phyloP scores from a whole-genome alignment of 305 asterid species.

The Rubia balearica region DNA sequence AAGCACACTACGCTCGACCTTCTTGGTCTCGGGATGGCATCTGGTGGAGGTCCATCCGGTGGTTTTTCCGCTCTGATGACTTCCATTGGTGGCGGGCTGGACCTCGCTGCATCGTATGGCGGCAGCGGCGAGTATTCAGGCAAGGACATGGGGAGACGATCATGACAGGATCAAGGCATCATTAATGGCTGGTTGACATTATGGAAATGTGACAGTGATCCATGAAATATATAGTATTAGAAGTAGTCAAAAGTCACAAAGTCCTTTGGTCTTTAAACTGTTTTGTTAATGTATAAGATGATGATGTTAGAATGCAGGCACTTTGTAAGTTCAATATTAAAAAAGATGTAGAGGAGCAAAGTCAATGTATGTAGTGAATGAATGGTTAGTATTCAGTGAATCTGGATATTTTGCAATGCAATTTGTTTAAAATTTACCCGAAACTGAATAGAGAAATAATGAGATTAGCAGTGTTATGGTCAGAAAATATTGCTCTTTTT shows the following conservation, averaged over 20 bases:
- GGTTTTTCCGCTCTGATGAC: conserved; percentile 66
- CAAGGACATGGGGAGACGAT: conserved; percentile 40
- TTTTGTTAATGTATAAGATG: conserved; percentile 6
- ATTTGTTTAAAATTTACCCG: neutral
- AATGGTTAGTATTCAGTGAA: conserved; percentile 1
- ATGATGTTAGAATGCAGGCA: conserved; percentile 15
- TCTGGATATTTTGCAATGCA: conserved; percentile 4
- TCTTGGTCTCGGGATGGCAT: conserved; percentile 94
- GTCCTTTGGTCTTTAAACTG: conserved; percentile 2
- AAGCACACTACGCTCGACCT: conserved; percentile 85
- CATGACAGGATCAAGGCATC: conserved; percentile 15
- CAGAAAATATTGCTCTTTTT: neutral
- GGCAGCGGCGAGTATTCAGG: conserved; percentile 44
- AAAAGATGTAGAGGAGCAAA: neutral
- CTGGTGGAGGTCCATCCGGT: conserved; percentile 51
- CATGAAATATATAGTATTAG: conserved; percentile 4
- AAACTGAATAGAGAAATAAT: conserved; percentile 3
- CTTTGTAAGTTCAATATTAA: neutral
- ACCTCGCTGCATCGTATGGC: conserved; percentile 34
- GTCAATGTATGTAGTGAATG: conserved; percentile 5
- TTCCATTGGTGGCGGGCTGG: conserved; percentile 54
- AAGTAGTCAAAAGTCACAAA: conserved; percentile 7
- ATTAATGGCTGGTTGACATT: conserved; percentile 9
- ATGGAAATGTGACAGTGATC: conserved; percentile 11
- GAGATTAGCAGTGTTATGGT: neutral